A percentile compares a stretch with the other conserved stretches of the same genome.
Evolutionary conservation across 305 asterid species (phyloP).

Genomic region (Solanum hybrid): DNA sequence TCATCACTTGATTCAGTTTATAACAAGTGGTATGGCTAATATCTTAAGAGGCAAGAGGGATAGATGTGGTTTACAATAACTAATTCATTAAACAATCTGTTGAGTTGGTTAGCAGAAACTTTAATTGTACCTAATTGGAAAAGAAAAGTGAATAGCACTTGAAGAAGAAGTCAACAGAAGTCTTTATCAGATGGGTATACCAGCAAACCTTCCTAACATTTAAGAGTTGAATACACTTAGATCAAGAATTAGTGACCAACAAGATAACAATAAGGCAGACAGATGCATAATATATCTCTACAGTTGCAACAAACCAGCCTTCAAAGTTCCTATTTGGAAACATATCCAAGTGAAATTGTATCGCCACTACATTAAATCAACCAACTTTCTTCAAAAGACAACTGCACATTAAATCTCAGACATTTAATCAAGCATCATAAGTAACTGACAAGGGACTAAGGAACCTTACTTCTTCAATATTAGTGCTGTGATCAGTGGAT

Average conservation of each 20-base stretch:
- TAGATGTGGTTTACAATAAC: not conserved
- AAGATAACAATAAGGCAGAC: not conserved
- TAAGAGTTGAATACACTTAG: not conserved
- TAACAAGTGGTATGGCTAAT: not conserved
- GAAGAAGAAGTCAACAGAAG: not conserved
- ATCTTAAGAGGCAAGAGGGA: not conserved
- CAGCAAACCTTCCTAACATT: not conserved
- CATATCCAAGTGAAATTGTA: not conserved
- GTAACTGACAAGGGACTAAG: not conserved
- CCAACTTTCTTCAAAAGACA: not conserved
- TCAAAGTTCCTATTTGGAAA: not conserved
- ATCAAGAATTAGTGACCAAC: not conserved
- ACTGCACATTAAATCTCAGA: not conserved
- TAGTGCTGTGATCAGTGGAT: conserved; percentile 97
- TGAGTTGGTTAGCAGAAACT: not conserved
- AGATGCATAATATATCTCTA: not conserved
- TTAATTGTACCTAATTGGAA: not conserved
- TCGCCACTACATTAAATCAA: not conserved
- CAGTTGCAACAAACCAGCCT: not conserved
- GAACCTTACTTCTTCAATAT: conserved; percentile 77
- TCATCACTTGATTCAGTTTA: not conserved
- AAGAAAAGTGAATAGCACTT: not conserved
- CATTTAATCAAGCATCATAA: not conserved
- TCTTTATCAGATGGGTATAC: not conserved
- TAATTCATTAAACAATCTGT: not conserved